These are phyloP conservation scores for Wallacemonas sp. DNA, from an alignment of 208 protist genomes.

Conservation along the genomic window DNA sequence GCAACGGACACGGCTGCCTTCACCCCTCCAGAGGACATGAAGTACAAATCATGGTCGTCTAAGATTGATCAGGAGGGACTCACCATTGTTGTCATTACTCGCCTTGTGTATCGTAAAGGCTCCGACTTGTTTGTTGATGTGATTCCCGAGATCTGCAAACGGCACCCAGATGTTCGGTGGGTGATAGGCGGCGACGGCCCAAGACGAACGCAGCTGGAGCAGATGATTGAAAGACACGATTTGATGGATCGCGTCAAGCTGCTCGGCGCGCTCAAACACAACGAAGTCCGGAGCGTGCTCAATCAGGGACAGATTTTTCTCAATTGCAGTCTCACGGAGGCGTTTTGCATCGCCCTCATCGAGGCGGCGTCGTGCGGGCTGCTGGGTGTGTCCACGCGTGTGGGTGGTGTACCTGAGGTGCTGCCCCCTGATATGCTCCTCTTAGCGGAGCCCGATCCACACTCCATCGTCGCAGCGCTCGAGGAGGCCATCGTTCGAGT, in stretches of 20 bases:
- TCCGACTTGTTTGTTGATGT: conserved; percentile 95
- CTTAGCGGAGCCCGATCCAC: conserved; percentile 90
- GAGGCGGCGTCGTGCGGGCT: conserved; percentile 96
- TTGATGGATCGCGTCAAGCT: conserved; percentile 96
- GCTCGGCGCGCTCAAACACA: conserved; percentile 94
- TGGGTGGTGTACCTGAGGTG: conserved; percentile 98
- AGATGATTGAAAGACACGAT: conserved; percentile 97
- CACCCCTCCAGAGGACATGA: conserved; percentile 87
- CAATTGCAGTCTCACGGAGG: conserved; percentile 98
- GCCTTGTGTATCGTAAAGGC: conserved; percentile 98
- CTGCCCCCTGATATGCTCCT: conserved; percentile 94
- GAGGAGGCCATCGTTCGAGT: conserved; percentile 75
- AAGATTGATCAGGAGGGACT: conserved; percentile 85
- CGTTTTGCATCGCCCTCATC: conserved; percentile 99
- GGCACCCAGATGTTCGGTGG: conserved; percentile 93
- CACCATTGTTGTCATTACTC: conserved; percentile 95
- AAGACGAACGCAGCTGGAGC: conserved; percentile 94
- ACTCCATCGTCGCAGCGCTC: conserved; percentile 65
- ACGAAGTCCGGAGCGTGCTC: conserved; percentile 89
- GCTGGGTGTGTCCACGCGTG: conserved; percentile 95
- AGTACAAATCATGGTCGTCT: conserved; percentile 89
- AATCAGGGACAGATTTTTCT: conserved; percentile 98
- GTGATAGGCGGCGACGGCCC: conserved; percentile 97
- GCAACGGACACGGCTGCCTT: conserved; percentile 94
- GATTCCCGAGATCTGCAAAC: conserved; percentile 95